Evolutionary conservation across 2,329 filamentous ascomycete species (phyloP), one percentile per base, ranked within the genome.

Genomic region (Penicillium capsulatum): DNA sequence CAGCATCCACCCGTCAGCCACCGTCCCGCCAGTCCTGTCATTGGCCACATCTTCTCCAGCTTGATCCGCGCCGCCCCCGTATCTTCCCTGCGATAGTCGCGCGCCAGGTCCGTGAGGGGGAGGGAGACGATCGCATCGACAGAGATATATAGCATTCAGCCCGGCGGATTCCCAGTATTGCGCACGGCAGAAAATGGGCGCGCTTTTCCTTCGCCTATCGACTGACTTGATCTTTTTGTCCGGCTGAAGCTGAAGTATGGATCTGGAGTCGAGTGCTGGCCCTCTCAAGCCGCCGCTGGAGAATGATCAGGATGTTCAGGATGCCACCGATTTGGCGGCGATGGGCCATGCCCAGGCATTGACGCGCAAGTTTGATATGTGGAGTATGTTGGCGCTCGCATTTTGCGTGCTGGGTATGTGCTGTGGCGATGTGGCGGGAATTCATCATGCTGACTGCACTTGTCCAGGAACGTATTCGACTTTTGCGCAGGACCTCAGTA

Each of bases 381-480:
- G 69, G 71, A 77, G 74, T 57, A 77, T 80, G 74, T 64, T 80
- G 8, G 71, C 74, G 14, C 66, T 80, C 14, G 72, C 76, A 17
- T 77, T 80, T 43, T 75, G 70, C 42, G 73, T 80, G 10, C 63
- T 79, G 19, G 76, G 58, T 60, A 53, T 28, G 32, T 30, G 27
- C 14, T 28, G 11, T 17, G 17, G 17, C 7, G 19, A 31, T 14
- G 29, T 9, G 29, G 26, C 8, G 19, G 11, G 34, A 36, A n/a
- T n/a, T 26, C 19, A 27, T 20, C 27, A n/a, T n/a, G 34, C 34
- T 29, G 30, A 17, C 19, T 19, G 4, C 29, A 7, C 20, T 7
- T 4, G 7, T 15, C 6, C 24, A 58, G 56, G 76, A 42, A 79
- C 76, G 3, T 80, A 75, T 67, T 74, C 73, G 0, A 78, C 75